A percentile compares a stretch with the other conserved stretches of the same genome.
These are phyloP conservation scores for Orbilia ellipsospora DNA, from an alignment of 2,329 filamentous ascomycete genomes.

Conservation along the genomic window DNA sequence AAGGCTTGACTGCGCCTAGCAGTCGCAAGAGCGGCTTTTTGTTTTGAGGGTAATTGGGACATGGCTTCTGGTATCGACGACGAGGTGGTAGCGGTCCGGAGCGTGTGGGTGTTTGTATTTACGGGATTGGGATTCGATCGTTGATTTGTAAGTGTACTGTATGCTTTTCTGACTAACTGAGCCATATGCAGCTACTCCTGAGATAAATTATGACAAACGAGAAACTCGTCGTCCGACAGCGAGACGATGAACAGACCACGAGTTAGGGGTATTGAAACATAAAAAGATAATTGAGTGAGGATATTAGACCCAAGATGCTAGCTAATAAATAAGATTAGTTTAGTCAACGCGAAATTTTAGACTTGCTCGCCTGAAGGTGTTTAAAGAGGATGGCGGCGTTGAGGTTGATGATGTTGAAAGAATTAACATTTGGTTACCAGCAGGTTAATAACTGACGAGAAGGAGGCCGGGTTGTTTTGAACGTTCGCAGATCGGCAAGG, in stretches of 20 bases:
- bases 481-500: not conserved
- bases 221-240: not conserved
- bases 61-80: constrained; percentile 32
- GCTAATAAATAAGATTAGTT: too few species aligned
- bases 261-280: not conserved
- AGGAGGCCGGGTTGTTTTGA: constrained; percentile 27
- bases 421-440: not conserved
- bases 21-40: constrained; percentile 50
- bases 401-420: not conserved
- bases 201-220: not conserved
- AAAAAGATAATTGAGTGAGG: constrained; percentile 9
- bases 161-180: constrained; percentile 39
- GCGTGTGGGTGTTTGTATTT: not conserved
- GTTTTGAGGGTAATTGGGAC: constrained; percentile 51
- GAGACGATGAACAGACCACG: not conserved
- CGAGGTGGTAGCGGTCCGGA: constrained; percentile 3
- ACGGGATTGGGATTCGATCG: constrained; percentile 8
- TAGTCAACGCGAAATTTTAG: too few species aligned
- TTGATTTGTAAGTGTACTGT: constrained; percentile 31
- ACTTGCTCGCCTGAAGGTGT: too few species aligned
- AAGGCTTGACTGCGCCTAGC: constrained; percentile 55
- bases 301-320: not conserved
- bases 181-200: constrained; percentile 22
- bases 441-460: too few species aligned
- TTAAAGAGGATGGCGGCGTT: too few species aligned